A percentile compares a stretch with the other conserved stretches of the same genome.
Evolutionary conservation across 805 yeast genomes (phyloP).

Genomic region (Cyberlindnera xylosilytica): DNA sequence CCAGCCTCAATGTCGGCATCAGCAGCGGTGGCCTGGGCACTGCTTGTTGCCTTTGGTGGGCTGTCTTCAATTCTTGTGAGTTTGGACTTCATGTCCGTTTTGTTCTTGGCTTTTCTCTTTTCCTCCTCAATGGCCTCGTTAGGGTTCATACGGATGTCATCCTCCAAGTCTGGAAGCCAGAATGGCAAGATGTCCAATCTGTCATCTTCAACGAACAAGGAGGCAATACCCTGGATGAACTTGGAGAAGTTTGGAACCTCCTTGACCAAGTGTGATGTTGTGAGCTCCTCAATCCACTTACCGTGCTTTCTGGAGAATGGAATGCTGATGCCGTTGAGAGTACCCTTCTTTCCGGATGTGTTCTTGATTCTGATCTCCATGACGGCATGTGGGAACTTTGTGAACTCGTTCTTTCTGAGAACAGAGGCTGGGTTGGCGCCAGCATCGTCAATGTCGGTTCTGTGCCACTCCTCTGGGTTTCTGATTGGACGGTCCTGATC

Average conservation of each 20-base stretch:
- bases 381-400: constrained; percentile 81
- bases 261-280: constrained; percentile 78
- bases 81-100: constrained; percentile 37
- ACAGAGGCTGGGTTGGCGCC: constrained; percentile 65
- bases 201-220: constrained; percentile 86
- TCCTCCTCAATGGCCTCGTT: constrained; percentile 72
- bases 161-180: constrained; percentile 90
- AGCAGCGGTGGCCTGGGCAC: background rate
- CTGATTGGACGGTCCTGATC: constrained; percentile 85
- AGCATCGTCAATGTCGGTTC: constrained; percentile 82
- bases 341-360: constrained; percentile 34
- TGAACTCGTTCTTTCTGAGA: constrained; percentile 80
- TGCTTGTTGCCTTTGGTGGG: constrained; percentile 5
- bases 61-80: constrained; percentile 31
- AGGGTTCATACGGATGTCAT: constrained; percentile 75
- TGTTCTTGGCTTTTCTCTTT: constrained; percentile 43
- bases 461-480: constrained; percentile 87
- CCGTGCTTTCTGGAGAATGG: constrained; percentile 48
- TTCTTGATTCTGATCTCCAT: constrained; percentile 79
- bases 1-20: constrained; percentile 53
- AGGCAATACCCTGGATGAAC: constrained; percentile 89
- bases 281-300: constrained; percentile 84
- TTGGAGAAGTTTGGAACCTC: constrained; percentile 94
- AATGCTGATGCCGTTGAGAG: constrained; percentile 31
- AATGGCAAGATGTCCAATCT: constrained; percentile 86